Percentiles rank a stretch among this genome's conserved stretches.
Evolutionary conservation across 306 rosid genomes (phyloP).

Genomic region (Castanea crenata): DNA sequence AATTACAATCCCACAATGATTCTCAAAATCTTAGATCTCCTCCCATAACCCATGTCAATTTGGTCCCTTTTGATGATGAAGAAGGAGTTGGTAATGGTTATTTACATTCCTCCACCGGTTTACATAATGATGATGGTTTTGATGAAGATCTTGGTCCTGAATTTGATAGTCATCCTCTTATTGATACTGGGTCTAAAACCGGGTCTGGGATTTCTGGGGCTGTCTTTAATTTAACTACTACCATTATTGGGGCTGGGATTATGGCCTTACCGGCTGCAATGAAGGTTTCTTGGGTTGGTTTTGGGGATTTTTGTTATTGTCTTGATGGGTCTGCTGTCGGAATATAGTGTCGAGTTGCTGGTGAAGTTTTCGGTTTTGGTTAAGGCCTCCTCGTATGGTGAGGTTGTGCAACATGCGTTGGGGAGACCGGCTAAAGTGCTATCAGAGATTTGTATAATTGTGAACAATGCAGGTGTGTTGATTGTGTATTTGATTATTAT

Average conservation of each 20-base stretch:
- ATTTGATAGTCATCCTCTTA: conserved; percentile 60
- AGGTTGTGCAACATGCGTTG: conserved; percentile 79
- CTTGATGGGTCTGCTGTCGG: conserved; percentile 79
- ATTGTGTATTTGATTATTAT: conserved; percentile 91
- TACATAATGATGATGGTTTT: conserved; percentile 21
- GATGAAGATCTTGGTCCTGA: conserved; percentile 59
- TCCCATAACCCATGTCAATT: conserved; percentile 1
- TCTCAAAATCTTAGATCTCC: conserved; percentile 19
- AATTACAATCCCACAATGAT: conserved; percentile 59
- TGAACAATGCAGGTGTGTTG: conserved; percentile 83
- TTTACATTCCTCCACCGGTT: conserved; percentile 49
- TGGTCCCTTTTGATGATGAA: conserved; percentile 38
- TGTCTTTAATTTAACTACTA: conserved; percentile 80
- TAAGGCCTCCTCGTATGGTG: conserved; percentile 79
- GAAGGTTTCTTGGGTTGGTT: conserved; percentile 89
- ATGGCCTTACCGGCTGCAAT: conserved; percentile 97
- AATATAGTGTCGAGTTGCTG: conserved; percentile 74
- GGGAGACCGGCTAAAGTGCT: conserved; percentile 70
- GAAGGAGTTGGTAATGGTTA: conserved; percentile 7
- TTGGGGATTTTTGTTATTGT: conserved; percentile 65
- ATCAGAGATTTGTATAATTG: conserved; percentile 72
- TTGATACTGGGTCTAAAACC: conserved; percentile 36
- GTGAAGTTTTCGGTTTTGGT: conserved; percentile 61
- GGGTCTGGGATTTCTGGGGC: conserved; percentile 83
- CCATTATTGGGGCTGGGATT: conserved; percentile 91